These are phyloP conservation scores for Arabis alpina DNA, from an alignment of 345 rosid genomes.

Conservation along the genomic window DNA sequence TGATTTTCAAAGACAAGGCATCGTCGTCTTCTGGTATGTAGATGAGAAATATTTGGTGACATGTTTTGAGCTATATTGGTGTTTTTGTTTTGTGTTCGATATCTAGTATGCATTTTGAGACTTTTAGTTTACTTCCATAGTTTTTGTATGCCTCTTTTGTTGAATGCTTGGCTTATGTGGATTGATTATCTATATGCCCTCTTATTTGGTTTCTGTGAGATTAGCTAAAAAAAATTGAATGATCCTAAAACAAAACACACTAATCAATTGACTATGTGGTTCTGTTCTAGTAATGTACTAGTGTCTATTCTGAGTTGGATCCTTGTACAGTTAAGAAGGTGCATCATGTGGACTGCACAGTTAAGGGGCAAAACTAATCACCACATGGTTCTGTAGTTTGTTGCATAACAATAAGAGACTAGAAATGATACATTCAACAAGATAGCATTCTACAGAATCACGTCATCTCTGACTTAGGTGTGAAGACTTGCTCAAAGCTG, in stretches of 20 bases:
- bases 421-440: no score
- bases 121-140: no score
- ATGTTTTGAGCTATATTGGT: no score
- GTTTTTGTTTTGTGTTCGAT: no score
- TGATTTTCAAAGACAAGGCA: constrained; percentile 37
- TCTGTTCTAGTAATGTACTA: background rate
- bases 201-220: constrained; percentile 4
- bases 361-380: background rate
- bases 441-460: no score
- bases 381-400: background rate
- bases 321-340: constrained; percentile 48
- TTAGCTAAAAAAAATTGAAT: background rate
- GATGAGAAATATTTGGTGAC: no score
- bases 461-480: no score
- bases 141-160: constrained; percentile 13
- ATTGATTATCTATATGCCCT: background rate
- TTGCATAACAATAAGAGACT: background rate
- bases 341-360: constrained; percentile 46
- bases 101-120: no score
- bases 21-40: constrained; percentile 25
- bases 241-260: background rate
- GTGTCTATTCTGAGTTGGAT: background rate
- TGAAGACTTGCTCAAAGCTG: no score
- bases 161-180: constrained; percentile 33
- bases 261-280: no score